Base-by-base conservation (phyloP, 805 yeast species). In the Candida methanosorbosa region DNA sequence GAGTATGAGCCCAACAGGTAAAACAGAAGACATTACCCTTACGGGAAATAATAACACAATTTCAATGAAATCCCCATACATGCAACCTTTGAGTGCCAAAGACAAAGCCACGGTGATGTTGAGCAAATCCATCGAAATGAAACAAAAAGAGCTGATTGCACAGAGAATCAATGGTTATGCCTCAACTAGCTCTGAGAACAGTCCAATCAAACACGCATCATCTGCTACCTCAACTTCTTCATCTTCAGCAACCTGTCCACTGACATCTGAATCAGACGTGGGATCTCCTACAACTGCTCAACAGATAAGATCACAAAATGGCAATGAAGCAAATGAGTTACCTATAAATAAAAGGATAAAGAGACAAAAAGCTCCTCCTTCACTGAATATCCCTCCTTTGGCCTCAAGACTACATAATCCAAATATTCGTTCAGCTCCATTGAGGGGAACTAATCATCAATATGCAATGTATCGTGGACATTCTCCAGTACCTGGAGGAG, bases 31-130 rank as follows among this genome's bases (percentile, higher is more conserved):
- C n/a, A n/a, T n/a, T n/a, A n/a, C n/a, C n/a, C n/a, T n/a, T n/a
- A n/a, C n/a, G n/a, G n/a, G n/a, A n/a, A n/a, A n/a, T n/a, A n/a
- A n/a, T n/a, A n/a, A 39, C 36, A 36, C 42, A 15, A 43, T 47
- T 6, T 44, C 47, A n/a, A n/a, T n/a, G n/a, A n/a, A n/a, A 4
- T 47, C 52, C 7, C 52, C 54, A 5, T 49, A 50, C 2, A 34
- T 49, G 19, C 52, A 49, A 3, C 46, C 48, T 5, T 32, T 48
- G 26, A 43, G 45, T 38, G 42, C 43, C 9, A 41, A 39, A 27
- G 42, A 40, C 25, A 36, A 37, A 29, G 39, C 29, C 9, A 39
- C 47, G 3, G 42, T 48, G 16, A 15, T 40, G 21, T 21, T 35
- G 15, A 45, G 52, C 31, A 47, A 39, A 31, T 41, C 51, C 5